A percentile compares a stretch with the other conserved stretches of the same genome.
Conservation (phyloP, 768 basidiomycete genomes). For the Amanita thiersii region DNA sequence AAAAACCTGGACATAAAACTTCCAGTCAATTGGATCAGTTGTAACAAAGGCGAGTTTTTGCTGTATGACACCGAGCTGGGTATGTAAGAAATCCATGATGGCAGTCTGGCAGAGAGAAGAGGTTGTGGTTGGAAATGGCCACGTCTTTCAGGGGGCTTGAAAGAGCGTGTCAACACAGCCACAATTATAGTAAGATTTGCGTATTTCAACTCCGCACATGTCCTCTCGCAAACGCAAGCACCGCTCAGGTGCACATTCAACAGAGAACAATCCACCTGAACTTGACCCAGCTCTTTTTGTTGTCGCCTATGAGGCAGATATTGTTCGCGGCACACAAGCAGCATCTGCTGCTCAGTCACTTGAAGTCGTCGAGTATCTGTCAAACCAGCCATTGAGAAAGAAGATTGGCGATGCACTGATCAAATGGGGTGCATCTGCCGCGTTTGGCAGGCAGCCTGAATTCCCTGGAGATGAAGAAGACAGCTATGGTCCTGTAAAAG, state of each 20-base stretch:
- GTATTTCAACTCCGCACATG: background rate
- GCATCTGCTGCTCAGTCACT: constrained; percentile 27
- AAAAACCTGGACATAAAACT: constrained; percentile 68
- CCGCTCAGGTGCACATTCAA: background rate
- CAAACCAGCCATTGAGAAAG: constrained; percentile 6
- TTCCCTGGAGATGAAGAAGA: constrained; percentile 19
- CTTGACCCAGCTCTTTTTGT: constrained; percentile 31
- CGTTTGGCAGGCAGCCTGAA: constrained; percentile 5
- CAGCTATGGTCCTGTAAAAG: constrained; percentile 8
- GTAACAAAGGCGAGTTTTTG: constrained; percentile 62
- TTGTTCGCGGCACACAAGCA: constrained; percentile 47
- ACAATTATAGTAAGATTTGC: background rate
- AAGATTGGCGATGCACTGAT: constrained; percentile 26
- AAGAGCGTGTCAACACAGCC: constrained; percentile 6
- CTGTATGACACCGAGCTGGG: constrained; percentile 49
- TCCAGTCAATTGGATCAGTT: constrained; percentile 72
- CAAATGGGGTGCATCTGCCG: constrained; percentile 17
- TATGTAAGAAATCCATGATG: constrained; percentile 57
- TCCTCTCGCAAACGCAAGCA: constrained; percentile 7
- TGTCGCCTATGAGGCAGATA: constrained; percentile 72
- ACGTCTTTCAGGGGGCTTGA: background rate
- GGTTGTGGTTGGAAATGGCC: no score
- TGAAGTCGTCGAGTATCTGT: constrained; percentile 14
- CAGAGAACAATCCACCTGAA: background rate
- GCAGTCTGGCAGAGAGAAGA: no score